Base-by-base conservation (phyloP, 2,329 filamentous ascomycete genomes). In the Colletotrichum spinosum region DNA sequence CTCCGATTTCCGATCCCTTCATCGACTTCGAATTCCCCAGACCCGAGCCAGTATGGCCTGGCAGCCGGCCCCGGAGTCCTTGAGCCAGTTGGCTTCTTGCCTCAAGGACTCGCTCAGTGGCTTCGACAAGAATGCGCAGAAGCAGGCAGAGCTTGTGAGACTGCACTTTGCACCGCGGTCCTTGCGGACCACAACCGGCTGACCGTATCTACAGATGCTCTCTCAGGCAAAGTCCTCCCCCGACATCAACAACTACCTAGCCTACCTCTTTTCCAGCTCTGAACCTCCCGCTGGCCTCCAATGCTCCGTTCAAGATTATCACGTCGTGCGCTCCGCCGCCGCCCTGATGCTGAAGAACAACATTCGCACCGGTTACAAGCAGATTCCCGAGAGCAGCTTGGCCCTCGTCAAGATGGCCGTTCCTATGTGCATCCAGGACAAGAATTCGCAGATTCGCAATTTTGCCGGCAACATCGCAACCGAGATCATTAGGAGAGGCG, bases 341-440 rank as follows among this genome's bases (percentile, higher is more conserved):
- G 94, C 92, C 60, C 90, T 98, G 74, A 96, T 97, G 88, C 86
- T 99, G 70, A 99, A 98, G 82, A 98, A 97, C 79, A 94, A 97
- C 75, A 87, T 98, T 76, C 91, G 88, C 74, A 80, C 87, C 52
- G 85, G 88, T 46, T 95, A 92, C 83, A 92, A 91, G 76, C 83
- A 87, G 61, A 93, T 97, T 68, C 86, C 93, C 57, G 89, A 92
- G 55, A 77, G 84, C 45, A 95, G 90, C 75, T 83, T 97, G 70
- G 80, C 84, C 37, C 90, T 97, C 74, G 88, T 98, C 76, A 93
- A 92, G 77, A 87, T 92, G 55, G 89, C 92, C 39, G 87, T 97
- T 11, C 86, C 97, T 60, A 79, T 91, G 66, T 91, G 91, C 12
- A 85, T 99, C 59, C 92, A 94, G 76, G 96, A 99, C 78, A 85